Evolutionary conservation across 179 eudicot species (phyloP), one percentile per base, ranked within the genome.

Genomic region (Pouteria campechiana): DNA sequence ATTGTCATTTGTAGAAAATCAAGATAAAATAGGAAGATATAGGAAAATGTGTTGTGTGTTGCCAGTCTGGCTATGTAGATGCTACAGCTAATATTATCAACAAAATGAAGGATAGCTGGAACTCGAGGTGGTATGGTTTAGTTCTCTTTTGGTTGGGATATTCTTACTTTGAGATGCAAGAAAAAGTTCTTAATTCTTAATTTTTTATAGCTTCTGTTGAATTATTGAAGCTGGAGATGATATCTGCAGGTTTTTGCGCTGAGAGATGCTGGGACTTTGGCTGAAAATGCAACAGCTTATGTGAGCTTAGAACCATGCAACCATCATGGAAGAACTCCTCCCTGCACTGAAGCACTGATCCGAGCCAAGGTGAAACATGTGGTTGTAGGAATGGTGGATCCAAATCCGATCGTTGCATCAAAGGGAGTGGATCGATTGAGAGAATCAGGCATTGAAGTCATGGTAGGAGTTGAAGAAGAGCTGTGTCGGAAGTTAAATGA

Each of bases 271-370:
- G 96, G 99, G 43, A 81, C 75, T 47, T 44, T 73, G 58, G 99
- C 96, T 25, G 94, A 86, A 55, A 75, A 83, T 54, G 77, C 79
- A 31, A 86, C 96, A 55, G 99, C 94, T 18, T 90, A 82, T 65
- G 99, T 90, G 69, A 90, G 76, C 44, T 75, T 90, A 64, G 99
- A 90, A 60, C 99, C 99, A 7, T 90, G 99, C 48, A 86, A 90
- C 49, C 99, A 90, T 65, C 71, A 64, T 56, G 99, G 99, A 2
- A 74, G 77, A 63, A 90, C 99, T 32, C 99, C 99, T 3, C 96
- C 99, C 14, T 90, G 98, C 61, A 61, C 83, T 10, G 92, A 90
- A 64, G 96, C 96, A 38, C 50, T 90, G 24, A 73, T 86, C 37
- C 79, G 77, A 58, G 96, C 96, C 32, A 77, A 77, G 59, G 80